Evolutionary conservation across 345 rosid species (phyloP).

Genomic region (Euphorbia pulcherrima): DNA sequence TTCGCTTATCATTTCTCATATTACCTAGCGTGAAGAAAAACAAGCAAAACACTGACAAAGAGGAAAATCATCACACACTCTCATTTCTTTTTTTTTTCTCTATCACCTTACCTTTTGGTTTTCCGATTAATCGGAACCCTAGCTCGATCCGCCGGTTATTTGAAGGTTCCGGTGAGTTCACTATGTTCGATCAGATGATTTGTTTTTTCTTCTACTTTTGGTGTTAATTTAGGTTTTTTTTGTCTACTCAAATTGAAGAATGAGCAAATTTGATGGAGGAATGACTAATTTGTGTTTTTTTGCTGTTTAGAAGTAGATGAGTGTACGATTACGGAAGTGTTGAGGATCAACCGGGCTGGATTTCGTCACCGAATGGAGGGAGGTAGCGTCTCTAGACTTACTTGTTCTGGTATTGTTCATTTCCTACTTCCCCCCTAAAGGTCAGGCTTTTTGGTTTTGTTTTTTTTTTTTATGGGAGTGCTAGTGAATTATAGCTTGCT

Average conservation of each 20-base stretch:
- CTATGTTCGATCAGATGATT: conserved; percentile 6
- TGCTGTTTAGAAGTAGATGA: conserved; percentile 48
- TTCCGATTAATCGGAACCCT: too few relatives aligned
- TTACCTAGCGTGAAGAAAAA: background rate
- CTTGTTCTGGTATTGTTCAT: conserved; percentile 78
- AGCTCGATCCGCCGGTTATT: conserved; percentile 45
- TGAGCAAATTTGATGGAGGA: conserved; percentile 4
- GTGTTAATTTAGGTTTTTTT: conserved; percentile 12
- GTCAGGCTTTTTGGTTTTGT: too few relatives aligned
- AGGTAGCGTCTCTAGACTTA: conserved; percentile 96
- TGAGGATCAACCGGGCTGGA: conserved; percentile 57
- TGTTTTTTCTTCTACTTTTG: conserved; percentile 1
- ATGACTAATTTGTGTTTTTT: conserved; percentile 17
- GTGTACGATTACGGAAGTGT: conserved; percentile 48
- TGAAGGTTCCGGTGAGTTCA: conserved; percentile 49
- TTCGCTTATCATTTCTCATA: too few relatives aligned
- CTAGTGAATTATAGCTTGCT: too few relatives aligned
- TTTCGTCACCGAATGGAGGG: conserved; percentile 98
- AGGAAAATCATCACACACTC: background rate
- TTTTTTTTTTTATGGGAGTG: background rate
- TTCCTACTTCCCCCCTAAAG: conserved; percentile 37
- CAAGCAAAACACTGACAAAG: background rate
- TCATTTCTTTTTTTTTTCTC: background rate
- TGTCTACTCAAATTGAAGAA: conserved; percentile 1
- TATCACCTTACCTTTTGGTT: too few relatives aligned